These are phyloP conservation scores for Pholiota adiposa DNA, from an alignment of 1,284 basidiomycete genomes.

Conservation along the genomic window DNA sequence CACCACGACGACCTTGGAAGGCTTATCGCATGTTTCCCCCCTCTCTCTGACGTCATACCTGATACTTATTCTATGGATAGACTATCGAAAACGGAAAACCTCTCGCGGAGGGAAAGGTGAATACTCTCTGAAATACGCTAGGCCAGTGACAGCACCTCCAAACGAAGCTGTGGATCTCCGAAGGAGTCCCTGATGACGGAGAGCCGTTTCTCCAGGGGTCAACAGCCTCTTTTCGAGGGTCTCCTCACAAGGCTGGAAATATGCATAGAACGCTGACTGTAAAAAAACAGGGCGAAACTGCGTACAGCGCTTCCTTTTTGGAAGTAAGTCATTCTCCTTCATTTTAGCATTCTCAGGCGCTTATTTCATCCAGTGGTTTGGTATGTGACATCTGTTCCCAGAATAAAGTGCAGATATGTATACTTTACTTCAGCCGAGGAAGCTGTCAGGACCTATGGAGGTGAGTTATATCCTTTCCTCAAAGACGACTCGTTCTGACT, in stretches of 20 bases:
- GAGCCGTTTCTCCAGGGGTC: too few relatives aligned
- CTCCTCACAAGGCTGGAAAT: too few relatives aligned
- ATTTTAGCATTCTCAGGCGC: slow-evolving; percentile 7
- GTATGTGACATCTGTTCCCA: slow-evolving; percentile 42
- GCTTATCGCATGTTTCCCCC: slow-evolving; percentile 67
- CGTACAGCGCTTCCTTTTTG: slow-evolving; percentile 84
- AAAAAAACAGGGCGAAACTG: slow-evolving; percentile 66
- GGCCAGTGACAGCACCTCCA: too few relatives aligned
- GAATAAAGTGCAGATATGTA: not conserved
- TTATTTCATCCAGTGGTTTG: slow-evolving; percentile 66
- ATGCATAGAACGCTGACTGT: not conserved
- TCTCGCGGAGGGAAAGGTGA: slow-evolving; percentile 77
- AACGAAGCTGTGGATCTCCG: too few relatives aligned
- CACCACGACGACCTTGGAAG: slow-evolving; percentile 82
- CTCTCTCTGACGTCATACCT: slow-evolving; percentile 29
- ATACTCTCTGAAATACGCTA: not conserved
- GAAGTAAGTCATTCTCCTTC: slow-evolving; percentile 57
- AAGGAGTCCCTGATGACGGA: too few relatives aligned
- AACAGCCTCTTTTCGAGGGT: too few relatives aligned
- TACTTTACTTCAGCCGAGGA: slow-evolving; percentile 69
- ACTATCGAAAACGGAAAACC: slow-evolving; percentile 95
- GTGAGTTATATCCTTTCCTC: slow-evolving; percentile 38
- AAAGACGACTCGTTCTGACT: not conserved
- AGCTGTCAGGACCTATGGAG: slow-evolving; percentile 84
- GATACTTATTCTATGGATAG: slow-evolving; percentile 39